phyloP scores from a whole-genome alignment of 345 rosid species.

The Salix koriyanagi region DNA sequence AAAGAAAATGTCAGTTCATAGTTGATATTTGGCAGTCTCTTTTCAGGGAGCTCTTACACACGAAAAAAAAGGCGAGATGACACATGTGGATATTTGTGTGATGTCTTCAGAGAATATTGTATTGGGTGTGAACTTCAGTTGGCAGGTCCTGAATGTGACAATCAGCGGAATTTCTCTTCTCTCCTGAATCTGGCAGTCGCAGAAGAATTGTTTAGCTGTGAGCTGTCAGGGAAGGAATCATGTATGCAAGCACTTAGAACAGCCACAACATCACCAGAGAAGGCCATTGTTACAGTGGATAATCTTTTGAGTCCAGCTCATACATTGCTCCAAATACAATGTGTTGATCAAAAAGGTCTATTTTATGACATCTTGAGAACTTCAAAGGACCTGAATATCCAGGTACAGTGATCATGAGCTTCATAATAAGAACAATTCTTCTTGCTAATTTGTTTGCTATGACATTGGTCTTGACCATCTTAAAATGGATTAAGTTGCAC shows the following conservation, averaged over 20 bases:
- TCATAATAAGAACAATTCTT: not conserved
- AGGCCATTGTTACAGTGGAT: constrained; percentile 20
- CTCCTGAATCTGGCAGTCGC: constrained; percentile 19
- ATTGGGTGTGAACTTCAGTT: constrained; percentile 29
- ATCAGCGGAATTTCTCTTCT: constrained; percentile 17
- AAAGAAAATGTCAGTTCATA: not conserved
- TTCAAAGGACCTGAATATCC: constrained; percentile 26
- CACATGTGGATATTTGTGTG: constrained; percentile 17
- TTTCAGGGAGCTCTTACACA: constrained; percentile 31
- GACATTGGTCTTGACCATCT: not conserved
- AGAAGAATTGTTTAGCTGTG: constrained; percentile 22
- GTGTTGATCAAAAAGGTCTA: constrained; percentile 30
- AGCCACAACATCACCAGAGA: not conserved
- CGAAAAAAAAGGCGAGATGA: constrained; percentile 21
- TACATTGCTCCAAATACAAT: constrained; percentile 29
- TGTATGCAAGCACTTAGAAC: not conserved
- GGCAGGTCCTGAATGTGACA: constrained; percentile 28
- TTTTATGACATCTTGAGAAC: constrained; percentile 32
- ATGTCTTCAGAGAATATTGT: constrained; percentile 17
- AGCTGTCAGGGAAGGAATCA: constrained; percentile 6
- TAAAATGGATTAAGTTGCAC: not conserved
- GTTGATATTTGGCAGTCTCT: not conserved
- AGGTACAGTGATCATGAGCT: constrained; percentile 8
- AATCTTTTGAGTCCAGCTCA: constrained; percentile 31
- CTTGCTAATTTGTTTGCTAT: not conserved